A percentile compares a stretch with the other conserved stretches of the same genome.
Conservation (phyloP, 2,329 filamentous ascomycete genomes). For the Nemania diffusa region DNA sequence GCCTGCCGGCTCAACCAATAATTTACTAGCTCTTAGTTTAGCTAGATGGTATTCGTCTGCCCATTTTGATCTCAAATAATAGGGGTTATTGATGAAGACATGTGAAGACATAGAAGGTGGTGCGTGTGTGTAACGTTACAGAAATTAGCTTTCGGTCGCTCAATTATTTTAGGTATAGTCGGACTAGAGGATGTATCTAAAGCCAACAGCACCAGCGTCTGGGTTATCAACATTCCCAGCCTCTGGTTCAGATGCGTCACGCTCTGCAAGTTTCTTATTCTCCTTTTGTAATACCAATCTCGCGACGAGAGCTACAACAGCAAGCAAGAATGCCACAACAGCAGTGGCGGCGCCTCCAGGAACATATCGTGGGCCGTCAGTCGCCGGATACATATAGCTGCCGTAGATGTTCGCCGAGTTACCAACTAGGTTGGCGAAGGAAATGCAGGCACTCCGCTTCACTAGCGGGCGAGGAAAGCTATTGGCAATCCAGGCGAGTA, state of each 20-base stretch:
- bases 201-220: slow-evolving; percentile 36
- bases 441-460: slow-evolving; percentile 72
- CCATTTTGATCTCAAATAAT: neutral
- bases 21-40: neutral
- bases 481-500: slow-evolving; percentile 76
- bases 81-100: neutral
- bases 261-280: slow-evolving; percentile 67
- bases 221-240: slow-evolving; percentile 20
- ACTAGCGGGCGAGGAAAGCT: slow-evolving; percentile 76
- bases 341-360: slow-evolving; percentile 70
- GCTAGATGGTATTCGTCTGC: neutral
- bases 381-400: slow-evolving; percentile 59
- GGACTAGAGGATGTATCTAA: slow-evolving; percentile 44
- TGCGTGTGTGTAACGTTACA: neutral
- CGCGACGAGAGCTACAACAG: slow-evolving; percentile 62
- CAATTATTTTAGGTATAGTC: neutral
- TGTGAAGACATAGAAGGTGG: neutral
- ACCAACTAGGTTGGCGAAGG: slow-evolving; percentile 74
- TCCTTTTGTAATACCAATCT: slow-evolving; percentile 66
- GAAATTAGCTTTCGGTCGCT: neutral
- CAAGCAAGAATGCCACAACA: slow-evolving; percentile 69
- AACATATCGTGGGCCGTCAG: slow-evolving; percentile 57
- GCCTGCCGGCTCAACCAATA: neutral
- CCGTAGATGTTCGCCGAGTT: slow-evolving; percentile 64
- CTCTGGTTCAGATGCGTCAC: slow-evolving; percentile 48